Percentiles rank a stretch among this genome's conserved stretches.
phyloP scores from a whole-genome alignment of 2,329 filamentous ascomycete genomes.

The Pseudocercospora musae region DNA sequence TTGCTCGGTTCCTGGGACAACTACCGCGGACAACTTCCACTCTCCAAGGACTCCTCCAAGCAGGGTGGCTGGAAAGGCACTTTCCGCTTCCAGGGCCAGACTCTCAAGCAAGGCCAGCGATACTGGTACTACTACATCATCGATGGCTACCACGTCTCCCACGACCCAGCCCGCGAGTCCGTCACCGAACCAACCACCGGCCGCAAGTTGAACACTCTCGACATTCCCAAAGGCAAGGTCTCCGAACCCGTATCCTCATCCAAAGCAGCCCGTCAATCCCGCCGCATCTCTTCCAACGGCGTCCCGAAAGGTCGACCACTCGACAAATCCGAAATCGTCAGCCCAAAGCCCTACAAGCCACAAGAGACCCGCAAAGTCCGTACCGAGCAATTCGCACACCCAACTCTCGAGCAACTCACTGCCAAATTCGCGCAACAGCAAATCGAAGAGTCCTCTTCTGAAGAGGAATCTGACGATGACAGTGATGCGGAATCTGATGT shows the following conservation, averaged over 20 bases:
- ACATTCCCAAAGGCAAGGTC: constrained; percentile 65
- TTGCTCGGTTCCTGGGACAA: constrained; percentile 98
- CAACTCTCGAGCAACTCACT: constrained; percentile 75
- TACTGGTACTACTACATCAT: constrained; percentile 99
- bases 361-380: constrained; percentile 85
- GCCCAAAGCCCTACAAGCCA: constrained; percentile 84
- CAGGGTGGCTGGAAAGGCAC: constrained; percentile 91
- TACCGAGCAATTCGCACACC: constrained; percentile 72
- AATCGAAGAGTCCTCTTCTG: constrained; percentile 66
- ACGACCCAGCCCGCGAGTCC: constrained; percentile 86
- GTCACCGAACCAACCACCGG: constrained; percentile 94
- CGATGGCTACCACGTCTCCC: constrained; percentile 95
- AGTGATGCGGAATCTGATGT: constrained; percentile 39
- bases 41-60: constrained; percentile 82
- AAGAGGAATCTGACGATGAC: constrained; percentile 51
- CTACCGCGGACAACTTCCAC: constrained; percentile 90
- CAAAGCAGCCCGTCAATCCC: constrained; percentile 42
- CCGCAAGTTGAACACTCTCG: constrained; percentile 95
- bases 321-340: constrained; percentile 83
- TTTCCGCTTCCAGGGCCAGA: constrained; percentile 88
- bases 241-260: constrained; percentile 39
- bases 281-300: constrained; percentile 56
- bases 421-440: constrained; percentile 51
- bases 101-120: constrained; percentile 80
- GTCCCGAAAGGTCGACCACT: constrained; percentile 86